Evolutionary conservation across 2,329 filamentous ascomycete genomes (phyloP), one percentile per base, ranked within the genome.

Genomic region (Aureobasidium pullulans): DNA sequence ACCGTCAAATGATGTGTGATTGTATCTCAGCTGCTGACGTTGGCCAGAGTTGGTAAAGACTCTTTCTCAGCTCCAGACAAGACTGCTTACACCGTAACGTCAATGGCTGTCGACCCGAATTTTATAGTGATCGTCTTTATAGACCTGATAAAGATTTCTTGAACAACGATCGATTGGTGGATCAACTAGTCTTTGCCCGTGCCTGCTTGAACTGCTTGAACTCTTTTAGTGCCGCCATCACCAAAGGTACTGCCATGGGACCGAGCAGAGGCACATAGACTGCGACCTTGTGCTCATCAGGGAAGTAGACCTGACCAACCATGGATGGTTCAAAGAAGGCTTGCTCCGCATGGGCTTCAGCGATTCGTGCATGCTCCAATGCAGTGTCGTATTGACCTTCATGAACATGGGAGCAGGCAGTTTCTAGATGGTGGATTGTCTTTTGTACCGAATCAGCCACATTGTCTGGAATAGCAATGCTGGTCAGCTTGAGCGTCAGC

Each of bases 251-350:
- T 4, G 89, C 91, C 42, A 97, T 85, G 0, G 94, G 94, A 0
- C 94, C 94, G 42, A 99, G 76, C 10, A 99, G 76, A 1, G 94
- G 94, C 66, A 99, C 75, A 71, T 99, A 99, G 0, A 99, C 94
- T 0, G 94, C 94, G 28, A 99, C 84, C 74, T 97, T 99, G 73
- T 99, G 94, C 76, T 99, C 94, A 69, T 99, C 94, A 0, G 94
- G 94, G 72, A 99, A 99, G 73, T 97, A 99, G 2, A 97, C 86
- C 75, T 97, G 94, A 0, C 92, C 94, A 11, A 99, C 94, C 94
- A 99, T 99, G 69, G 89, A 96, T 75, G 96, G 96, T 74, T 99
- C 94, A 66, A 99, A 99, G 74, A 99, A 99, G 0, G 93, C 93
- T 62, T 88, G 85, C 72, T 99, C 94, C 0, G 91, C 93, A 70